Evolutionary conservation across 805 yeast genomes (phyloP).

Genomic region (Ogataea ramenticola): DNA sequence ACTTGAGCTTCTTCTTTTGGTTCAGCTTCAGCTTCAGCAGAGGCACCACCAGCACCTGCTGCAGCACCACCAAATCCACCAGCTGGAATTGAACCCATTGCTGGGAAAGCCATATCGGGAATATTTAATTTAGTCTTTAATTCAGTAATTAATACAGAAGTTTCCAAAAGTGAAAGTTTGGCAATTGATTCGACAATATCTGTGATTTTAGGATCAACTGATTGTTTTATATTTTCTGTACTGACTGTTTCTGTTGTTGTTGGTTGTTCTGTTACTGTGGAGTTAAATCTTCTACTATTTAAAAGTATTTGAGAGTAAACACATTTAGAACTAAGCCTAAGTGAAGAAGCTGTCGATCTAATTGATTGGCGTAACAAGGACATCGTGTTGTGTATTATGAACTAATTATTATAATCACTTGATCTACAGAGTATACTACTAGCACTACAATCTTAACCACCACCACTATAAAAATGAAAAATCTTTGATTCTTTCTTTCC

Average conservation of each 20-base stretch:
- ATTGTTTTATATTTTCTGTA: slow-evolving; percentile 6
- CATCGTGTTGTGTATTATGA: background rate
- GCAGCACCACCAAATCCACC: slow-evolving; percentile 34
- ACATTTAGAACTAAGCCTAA: background rate
- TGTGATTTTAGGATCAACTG: slow-evolving; percentile 83
- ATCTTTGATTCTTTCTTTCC: too few relatives aligned
- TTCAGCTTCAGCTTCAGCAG: slow-evolving; percentile 66
- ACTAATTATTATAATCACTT: too few relatives aligned
- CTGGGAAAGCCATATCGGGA: slow-evolving; percentile 86
- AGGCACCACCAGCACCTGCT: slow-evolving; percentile 54
- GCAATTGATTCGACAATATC: slow-evolving; percentile 88
- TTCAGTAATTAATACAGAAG: slow-evolving; percentile 78
- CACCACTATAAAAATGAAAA: too few relatives aligned
- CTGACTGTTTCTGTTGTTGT: slow-evolving; percentile 18
- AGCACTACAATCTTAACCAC: too few relatives aligned
- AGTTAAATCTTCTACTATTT: slow-evolving; percentile 34
- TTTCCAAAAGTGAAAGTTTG: slow-evolving; percentile 84
- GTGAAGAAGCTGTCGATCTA: slow-evolving; percentile 19
- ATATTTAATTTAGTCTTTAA: slow-evolving; percentile 79
- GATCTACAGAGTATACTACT: too few relatives aligned
- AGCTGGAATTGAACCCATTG: slow-evolving; percentile 24
- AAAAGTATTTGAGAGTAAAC: background rate
- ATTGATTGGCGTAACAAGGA: slow-evolving; percentile 7
- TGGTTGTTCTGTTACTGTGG: slow-evolving; percentile 29
- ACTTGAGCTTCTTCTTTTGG: slow-evolving; percentile 77